These are phyloP conservation scores for Helminthosporium solani DNA, from an alignment of 2,329 filamentous ascomycete genomes.

Conservation along the genomic window DNA sequence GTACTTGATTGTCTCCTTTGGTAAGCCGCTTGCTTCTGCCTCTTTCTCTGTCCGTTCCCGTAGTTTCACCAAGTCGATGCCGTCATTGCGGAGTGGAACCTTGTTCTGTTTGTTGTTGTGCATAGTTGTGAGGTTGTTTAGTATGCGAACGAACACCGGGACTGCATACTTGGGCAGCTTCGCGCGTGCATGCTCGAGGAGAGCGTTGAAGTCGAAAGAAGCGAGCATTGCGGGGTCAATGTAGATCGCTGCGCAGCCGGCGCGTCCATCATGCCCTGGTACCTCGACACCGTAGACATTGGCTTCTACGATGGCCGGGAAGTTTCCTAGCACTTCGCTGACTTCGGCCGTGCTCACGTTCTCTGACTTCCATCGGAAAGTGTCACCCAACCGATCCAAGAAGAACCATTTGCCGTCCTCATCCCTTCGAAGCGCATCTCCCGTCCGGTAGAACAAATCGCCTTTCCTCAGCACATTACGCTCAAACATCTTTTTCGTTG, in stretches of 20 bases:
- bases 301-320: conserved; percentile 47
- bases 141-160: conserved; percentile 68
- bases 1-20: conserved; percentile 32
- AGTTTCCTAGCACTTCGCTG: conserved; percentile 48
- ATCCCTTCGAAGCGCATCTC: conserved; percentile 49
- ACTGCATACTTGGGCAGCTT: conserved; percentile 72
- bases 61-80: conserved; percentile 58
- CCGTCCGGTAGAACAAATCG: conserved; percentile 52
- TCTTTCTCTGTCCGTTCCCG: conserved; percentile 42
- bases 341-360: conserved; percentile 53
- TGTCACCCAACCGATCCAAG: conserved; percentile 51
- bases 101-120: conserved; percentile 85
- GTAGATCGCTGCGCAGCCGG: conserved; percentile 58
- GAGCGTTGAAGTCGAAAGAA: conserved; percentile 54
- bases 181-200: conserved; percentile 60
- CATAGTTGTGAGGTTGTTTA: conserved; percentile 60
- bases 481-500: conserved; percentile 59
- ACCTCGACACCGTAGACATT: conserved; percentile 54
- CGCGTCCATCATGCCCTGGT: conserved; percentile 53
- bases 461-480: conserved; percentile 50
- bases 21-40: conserved; percentile 39
- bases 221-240: conserved; percentile 53
- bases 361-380: conserved; percentile 53
- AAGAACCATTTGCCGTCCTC: conserved; percentile 51
- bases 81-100: conserved; percentile 65